Evolutionary conservation across 805 yeast genomes (phyloP).

Genomic region (Candida lessepsii): DNA sequence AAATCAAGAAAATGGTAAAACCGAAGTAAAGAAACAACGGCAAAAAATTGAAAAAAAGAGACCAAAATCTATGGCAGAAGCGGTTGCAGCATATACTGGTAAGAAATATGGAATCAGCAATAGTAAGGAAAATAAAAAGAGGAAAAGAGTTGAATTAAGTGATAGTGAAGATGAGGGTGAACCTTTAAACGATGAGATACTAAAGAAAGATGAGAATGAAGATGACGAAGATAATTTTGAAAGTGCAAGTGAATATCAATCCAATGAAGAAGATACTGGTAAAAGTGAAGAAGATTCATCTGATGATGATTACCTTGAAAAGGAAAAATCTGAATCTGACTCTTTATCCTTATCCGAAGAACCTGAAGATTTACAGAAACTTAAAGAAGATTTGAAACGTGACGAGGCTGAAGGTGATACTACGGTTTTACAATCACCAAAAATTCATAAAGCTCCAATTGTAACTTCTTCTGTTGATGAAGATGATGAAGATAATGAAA

Average conservation of each 20-base stretch:
- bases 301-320: conserved; percentile 10
- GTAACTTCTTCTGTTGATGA: conserved; percentile 7
- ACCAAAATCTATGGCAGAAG: conserved; percentile 56
- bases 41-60: conserved; percentile 18
- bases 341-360: conserved; percentile 14
- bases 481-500: conserved; percentile 14
- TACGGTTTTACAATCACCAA: not conserved
- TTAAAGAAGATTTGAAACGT: conserved; percentile 20
- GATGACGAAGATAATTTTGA: conserved; percentile 5
- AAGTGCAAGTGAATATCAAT: conserved; percentile 17
- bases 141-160: conserved; percentile 22
- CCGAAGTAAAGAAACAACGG: conserved; percentile 9
- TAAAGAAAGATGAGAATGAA: not conserved
- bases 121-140: conserved; percentile 37
- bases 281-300: conserved; percentile 9
- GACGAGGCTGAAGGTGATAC: conserved; percentile 17
- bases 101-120: conserved; percentile 44
- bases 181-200: conserved; percentile 5
- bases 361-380: conserved; percentile 17
- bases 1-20: not conserved
- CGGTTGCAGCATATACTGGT: conserved; percentile 57
- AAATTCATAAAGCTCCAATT: not conserved
- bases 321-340: conserved; percentile 11
- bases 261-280: conserved; percentile 7
- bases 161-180: conserved; percentile 23